A percentile compares a stretch with the other conserved stretches of the same genome.
Evolutionary conservation across 1,284 basidiomycete genomes (phyloP).

Genomic region (Ganoderma meredithae): DNA sequence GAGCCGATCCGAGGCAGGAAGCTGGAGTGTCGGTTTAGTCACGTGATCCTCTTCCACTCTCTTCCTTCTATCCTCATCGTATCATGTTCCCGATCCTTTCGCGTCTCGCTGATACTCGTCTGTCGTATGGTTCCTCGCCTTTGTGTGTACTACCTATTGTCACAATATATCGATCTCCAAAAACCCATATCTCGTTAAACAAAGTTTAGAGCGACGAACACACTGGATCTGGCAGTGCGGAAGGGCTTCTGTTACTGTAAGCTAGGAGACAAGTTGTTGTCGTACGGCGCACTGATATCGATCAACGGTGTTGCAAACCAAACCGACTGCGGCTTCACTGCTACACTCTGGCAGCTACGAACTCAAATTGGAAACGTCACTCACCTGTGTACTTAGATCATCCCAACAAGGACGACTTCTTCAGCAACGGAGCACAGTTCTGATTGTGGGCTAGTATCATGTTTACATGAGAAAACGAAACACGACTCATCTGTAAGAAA

Average conservation of each 20-base stretch:
- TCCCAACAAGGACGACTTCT: neutral
- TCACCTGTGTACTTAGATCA: constrained; percentile 12
- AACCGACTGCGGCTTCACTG: neutral
- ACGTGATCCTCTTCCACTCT: constrained; percentile 29
- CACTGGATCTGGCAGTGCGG: too few species aligned
- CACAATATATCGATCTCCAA: constrained; percentile 39
- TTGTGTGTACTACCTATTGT: constrained; percentile 40
- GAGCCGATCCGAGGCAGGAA: constrained; percentile 28
- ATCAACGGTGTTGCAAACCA: neutral
- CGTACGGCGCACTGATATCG: neutral
- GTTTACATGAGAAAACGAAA: constrained; percentile 20
- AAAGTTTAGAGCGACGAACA: neutral
- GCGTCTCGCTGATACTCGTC: constrained; percentile 21
- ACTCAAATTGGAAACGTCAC: neutral
- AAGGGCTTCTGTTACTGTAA: neutral
- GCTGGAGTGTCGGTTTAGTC: constrained; percentile 34
- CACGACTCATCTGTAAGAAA: constrained; percentile 26
- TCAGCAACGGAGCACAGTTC: constrained; percentile 8
- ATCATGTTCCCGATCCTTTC: constrained; percentile 19
- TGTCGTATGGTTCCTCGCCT: constrained; percentile 29
- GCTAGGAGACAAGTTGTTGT: neutral
- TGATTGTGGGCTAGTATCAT: constrained; percentile 26
- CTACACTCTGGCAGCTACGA: neutral
- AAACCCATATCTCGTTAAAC: constrained; percentile 11
- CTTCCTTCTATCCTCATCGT: constrained; percentile 23